These are phyloP conservation scores for Botryotinia calthae DNA, from an alignment of 2,329 filamentous ascomycete genomes.

Conservation along the genomic window DNA sequence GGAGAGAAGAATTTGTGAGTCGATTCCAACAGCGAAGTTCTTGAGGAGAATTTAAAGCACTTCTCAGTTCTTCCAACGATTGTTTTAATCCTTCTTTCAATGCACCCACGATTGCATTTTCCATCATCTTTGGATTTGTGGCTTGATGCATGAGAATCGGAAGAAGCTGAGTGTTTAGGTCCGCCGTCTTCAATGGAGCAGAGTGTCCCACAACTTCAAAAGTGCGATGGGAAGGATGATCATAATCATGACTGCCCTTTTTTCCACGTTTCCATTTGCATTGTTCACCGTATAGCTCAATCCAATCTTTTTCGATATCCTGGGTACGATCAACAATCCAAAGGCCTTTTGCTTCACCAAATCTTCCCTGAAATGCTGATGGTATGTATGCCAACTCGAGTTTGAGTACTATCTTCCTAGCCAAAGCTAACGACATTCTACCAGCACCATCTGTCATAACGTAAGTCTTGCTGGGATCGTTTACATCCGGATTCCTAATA, in stretches of 20 bases:
- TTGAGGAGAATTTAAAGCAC: constrained; percentile 49
- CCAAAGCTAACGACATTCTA: constrained; percentile 60
- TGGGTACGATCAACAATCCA: constrained; percentile 62
- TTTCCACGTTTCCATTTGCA: constrained; percentile 61
- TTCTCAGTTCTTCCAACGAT: constrained; percentile 52
- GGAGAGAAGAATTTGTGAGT: constrained; percentile 44
- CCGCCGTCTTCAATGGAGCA: constrained; percentile 48
- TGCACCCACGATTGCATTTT: constrained; percentile 47
- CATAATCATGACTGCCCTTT: constrained; percentile 39
- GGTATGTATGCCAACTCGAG: constrained; percentile 56
- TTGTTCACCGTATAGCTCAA: constrained; percentile 65
- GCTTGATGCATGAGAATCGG: constrained; percentile 64
- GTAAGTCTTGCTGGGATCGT: constrained; percentile 29
- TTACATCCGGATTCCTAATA: constrained; percentile 20
- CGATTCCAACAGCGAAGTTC: constrained; percentile 55
- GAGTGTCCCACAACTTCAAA: constrained; percentile 61
- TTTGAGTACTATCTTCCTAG: constrained; percentile 48
- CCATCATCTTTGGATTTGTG: constrained; percentile 46
- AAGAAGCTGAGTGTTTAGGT: constrained; percentile 66
- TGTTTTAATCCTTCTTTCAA: constrained; percentile 50
- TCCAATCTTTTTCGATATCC: constrained; percentile 54
- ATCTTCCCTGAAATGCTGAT: constrained; percentile 65
- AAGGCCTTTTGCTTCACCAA: constrained; percentile 72
- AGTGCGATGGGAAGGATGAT: constrained; percentile 52
- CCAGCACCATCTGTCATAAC: constrained; percentile 69